These are phyloP conservation scores for Termitomyces sp. DNA, from an alignment of 768 basidiomycete species.

Conservation along the genomic window DNA sequence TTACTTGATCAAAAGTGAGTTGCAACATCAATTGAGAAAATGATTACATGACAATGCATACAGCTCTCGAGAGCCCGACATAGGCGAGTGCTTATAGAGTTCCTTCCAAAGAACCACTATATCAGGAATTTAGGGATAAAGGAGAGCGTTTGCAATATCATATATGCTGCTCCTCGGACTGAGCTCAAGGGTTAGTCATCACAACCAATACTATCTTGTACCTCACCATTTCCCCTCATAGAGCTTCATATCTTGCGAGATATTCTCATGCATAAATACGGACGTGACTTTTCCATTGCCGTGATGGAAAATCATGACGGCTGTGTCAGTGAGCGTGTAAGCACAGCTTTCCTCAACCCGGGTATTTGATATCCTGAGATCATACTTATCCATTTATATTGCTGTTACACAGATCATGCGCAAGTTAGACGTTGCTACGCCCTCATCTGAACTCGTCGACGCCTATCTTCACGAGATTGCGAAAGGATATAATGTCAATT, in stretches of 20 bases:
- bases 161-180: conserved; percentile 87
- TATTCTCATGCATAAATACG: conserved; percentile 93
- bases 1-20: conserved; percentile 84
- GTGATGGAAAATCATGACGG: conserved; percentile 81
- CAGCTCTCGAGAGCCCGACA: conserved; percentile 81
- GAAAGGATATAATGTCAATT: conserved; percentile 75
- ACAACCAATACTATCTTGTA: not conserved
- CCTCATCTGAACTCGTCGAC: conserved; percentile 71
- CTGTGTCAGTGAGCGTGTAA: conserved; percentile 80
- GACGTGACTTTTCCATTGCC: conserved; percentile 81
- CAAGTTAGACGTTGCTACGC: conserved; percentile 68
- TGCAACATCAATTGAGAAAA: not conserved
- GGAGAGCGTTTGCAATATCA: conserved; percentile 85
- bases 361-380: not conserved
- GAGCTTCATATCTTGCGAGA: conserved; percentile 90
- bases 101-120: not conserved
- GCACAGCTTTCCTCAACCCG: conserved; percentile 16
- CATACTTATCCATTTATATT: not conserved
- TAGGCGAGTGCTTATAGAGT: conserved; percentile 33
- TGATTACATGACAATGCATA: conserved; percentile 4
- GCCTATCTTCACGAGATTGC: conserved; percentile 88
- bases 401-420: conserved; percentile 51
- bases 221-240: conserved; percentile 20
- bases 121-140: conserved; percentile 27
- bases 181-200: conserved; percentile 70